Conservation (phyloP, 2,329 filamentous ascomycete genomes). For the Apiospora koreana region DNA sequence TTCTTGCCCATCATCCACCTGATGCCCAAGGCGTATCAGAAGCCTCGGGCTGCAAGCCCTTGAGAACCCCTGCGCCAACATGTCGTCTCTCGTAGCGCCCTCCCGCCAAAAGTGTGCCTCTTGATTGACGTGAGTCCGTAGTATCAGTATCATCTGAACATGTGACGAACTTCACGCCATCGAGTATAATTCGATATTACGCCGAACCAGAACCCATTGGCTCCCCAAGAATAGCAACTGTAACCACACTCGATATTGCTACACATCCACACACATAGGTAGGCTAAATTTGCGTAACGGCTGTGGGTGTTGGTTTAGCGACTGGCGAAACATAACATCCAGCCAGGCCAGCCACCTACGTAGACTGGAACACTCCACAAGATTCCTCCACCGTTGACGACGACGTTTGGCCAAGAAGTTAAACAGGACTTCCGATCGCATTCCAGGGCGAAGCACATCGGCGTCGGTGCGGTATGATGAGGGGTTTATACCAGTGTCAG, state of each 20-base stretch:
- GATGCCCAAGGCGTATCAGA: slow-evolving; percentile 9
- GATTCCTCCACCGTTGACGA: not conserved
- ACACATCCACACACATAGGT: not conserved
- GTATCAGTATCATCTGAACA: not conserved
- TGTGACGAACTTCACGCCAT: not conserved
- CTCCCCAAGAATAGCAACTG: not conserved
- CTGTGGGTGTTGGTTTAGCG: not conserved
- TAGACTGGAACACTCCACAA: not conserved
- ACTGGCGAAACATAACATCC: not conserved
- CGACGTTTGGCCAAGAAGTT: not conserved
- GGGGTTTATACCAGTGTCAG: not conserved
- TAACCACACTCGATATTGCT: not conserved
- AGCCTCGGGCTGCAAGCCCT: not conserved
- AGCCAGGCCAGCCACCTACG: not conserved
- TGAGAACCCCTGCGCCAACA: not conserved
- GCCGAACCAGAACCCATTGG: not conserved
- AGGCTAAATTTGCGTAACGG: not conserved
- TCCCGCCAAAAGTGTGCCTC: not conserved
- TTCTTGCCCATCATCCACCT: not conserved
- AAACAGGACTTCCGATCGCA: not conserved
- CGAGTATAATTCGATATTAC: not conserved
- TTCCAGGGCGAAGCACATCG: not conserved
- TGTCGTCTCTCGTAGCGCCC: not conserved
- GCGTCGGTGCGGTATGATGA: not conserved
- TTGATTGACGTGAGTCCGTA: not conserved